phyloP scores from a whole-genome alignment of 345 rosid genomes.

The Brassica rapa region DNA sequence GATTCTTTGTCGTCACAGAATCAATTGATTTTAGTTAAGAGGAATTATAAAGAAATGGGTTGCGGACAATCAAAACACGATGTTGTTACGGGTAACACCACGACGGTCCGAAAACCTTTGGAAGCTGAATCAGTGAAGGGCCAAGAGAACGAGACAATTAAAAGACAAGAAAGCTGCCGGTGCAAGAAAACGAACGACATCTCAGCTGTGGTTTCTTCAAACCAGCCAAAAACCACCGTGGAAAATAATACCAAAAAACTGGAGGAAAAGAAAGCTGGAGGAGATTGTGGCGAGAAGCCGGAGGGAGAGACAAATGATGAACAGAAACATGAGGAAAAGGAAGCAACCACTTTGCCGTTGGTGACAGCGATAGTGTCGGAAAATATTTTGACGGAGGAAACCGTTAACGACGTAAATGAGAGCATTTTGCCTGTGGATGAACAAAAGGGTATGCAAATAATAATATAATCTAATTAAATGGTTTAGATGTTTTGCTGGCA shows the following conservation, averaged over 20 bases:
- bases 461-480: not conserved
- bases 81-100: conserved; percentile 65
- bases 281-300: conserved; percentile 5
- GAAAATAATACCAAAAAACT: conserved; percentile 5
- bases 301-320: not conserved
- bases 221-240: conserved; percentile 7
- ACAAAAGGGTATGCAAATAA: conserved; percentile 24
- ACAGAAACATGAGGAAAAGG: conserved; percentile 12
- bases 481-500: not conserved
- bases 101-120: conserved; percentile 27
- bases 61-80: conserved; percentile 79
- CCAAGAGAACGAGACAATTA: conserved; percentile 24
- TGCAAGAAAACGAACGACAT: conserved; percentile 15
- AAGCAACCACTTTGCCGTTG: not conserved
- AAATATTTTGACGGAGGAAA: conserved; percentile 19
- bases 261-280: conserved; percentile 16
- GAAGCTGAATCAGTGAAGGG: conserved; percentile 33
- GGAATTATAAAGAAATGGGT: conserved; percentile 49
- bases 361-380: not conserved
- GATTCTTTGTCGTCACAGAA: not conserved
- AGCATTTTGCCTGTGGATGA: conserved; percentile 16
- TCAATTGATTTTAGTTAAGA: not conserved
- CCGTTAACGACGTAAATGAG: conserved; percentile 32
- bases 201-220: conserved; percentile 8
- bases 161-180: conserved; percentile 46